Evolutionary conservation across 345 rosid genomes (phyloP), one percentile per base, ranked within the genome.

Genomic region (Salix dunnii): DNA sequence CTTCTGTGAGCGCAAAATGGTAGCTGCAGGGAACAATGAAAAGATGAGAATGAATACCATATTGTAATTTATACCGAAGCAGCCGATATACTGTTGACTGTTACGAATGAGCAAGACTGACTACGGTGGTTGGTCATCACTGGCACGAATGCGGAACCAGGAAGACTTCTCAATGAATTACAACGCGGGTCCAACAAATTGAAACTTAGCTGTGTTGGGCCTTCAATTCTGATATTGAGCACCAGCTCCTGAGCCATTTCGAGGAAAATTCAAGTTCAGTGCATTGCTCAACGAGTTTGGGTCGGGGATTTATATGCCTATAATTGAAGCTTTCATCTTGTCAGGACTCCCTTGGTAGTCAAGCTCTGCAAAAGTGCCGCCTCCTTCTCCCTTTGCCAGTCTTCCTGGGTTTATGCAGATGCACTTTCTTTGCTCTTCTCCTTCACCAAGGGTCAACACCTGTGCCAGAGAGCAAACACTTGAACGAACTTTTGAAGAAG

Each of bases 391-490:
- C 83, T 91, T 91, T 43, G 97, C 87, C 49, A 91, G 79, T 83
- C 96, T 88, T 81, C 98, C 97, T 1, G 99, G 99, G 84, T 95
- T 93, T 66, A 93, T 82, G 68, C 97, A 93, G 23, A 91, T 76
- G 74, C 96, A 91, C 81, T 89, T 93, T 65, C 18, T 84, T 61
- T 80, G 82, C 75, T 84, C 89, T 80, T 85, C 88, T 64, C 89
- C 90, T 79, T 92, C 90, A 25, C 90, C 89, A n/a, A 86, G 31
- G 16, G 89, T 80, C 74, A 95, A 79, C 73, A 89, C 88, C 97
- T 93, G 77, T 68, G 67, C 53, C 81, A 72, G 72, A 48, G 73
- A 27, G 8, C 10, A 46, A 25, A 28, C 20, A n/a, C 5, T 55
- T 55, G 20, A n/a, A 55, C 68, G 51, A 36, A n/a, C n/a, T n/a